Evolutionary conservation across 306 rosid genomes (phyloP), one percentile per base, ranked within the genome.

Genomic region (Chamaecrista fasciculata): DNA sequence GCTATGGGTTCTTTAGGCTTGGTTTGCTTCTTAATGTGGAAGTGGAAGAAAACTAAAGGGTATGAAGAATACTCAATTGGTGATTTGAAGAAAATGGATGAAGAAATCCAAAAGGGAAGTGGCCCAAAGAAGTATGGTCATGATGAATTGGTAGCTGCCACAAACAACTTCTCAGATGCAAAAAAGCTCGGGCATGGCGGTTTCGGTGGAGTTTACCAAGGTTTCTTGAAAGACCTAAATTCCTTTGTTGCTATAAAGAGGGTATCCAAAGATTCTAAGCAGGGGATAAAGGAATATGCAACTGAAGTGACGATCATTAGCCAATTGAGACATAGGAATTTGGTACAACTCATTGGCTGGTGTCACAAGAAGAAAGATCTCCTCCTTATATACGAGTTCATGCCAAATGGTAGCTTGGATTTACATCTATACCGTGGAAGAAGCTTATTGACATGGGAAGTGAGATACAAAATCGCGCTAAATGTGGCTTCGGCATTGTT

Each of bases 71-170:
- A 79, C 5, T 2, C 44, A 2, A 2, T 4, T 12, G 31, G 62
- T 37, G 75, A 71, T 46, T 21, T 4, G 42, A 51, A 39, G 42
- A 51, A 39, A 9, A 69, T 66, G 83, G 83, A 70, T 47, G 62
- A 25, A 16, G 81, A 78, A 18, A 58, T 80, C 36, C 25, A 59
- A 37, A 57, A 14, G 23, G 78, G 67, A 5, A 42, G n/a, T n/a
- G n/a, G n/a, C n/a, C n/a, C n/a, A n/a, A n/a, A n/a, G n/a, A n/a
- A n/a, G n/a, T n/a, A n/a, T n/a, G n/a, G n/a, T n/a, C n/a, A n/a
- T n/a, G n/a, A n/a, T n/a, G n/a, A n/a, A n/a, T n/a, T n/a, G n/a
- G n/a, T n/a, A n/a, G n/a, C n/a, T n/a, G n/a, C n/a, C n/a, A n/a
- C n/a, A n/a, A n/a, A n/a, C n/a, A n/a, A n/a, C n/a, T n/a, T n/a